These are phyloP conservation scores for Lachnellula subtilissima DNA, from an alignment of 2,329 filamentous ascomycete genomes.

Conservation along the genomic window DNA sequence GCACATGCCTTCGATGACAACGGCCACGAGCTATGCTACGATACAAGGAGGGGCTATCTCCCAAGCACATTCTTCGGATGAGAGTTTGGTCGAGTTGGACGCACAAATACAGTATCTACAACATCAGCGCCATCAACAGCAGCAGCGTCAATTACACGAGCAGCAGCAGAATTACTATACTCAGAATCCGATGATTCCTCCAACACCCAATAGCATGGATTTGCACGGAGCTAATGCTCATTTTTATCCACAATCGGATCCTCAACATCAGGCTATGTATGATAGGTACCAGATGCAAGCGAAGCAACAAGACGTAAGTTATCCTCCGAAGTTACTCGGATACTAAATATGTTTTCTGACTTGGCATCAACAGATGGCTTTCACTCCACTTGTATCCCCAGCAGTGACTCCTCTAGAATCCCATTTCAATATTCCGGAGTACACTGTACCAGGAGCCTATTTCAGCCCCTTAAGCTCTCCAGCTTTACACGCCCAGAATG, in stretches of 20 bases:
- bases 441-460: slow-evolving; percentile 62
- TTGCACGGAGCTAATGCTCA: slow-evolving; percentile 56
- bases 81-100: slow-evolving; percentile 56
- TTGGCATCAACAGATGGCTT: slow-evolving; percentile 54
- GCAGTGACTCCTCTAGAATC: slow-evolving; percentile 75
- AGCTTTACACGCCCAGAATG: slow-evolving; percentile 68
- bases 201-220: slow-evolving; percentile 76
- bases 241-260: slow-evolving; percentile 52
- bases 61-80: slow-evolving; percentile 43
- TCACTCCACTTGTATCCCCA: slow-evolving; percentile 78
- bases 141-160: slow-evolving; percentile 40
- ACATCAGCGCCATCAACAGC: slow-evolving; percentile 57
- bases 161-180: slow-evolving; percentile 50
- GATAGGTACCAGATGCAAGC: slow-evolving; percentile 56
- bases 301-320: slow-evolving; percentile 62
- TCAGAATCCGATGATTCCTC: slow-evolving; percentile 61
- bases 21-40: slow-evolving; percentile 37
- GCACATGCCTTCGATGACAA: slow-evolving; percentile 46
- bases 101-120: slow-evolving; percentile 63
- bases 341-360: background rate
- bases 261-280: slow-evolving; percentile 57
- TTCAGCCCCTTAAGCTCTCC: slow-evolving; percentile 82
- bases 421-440: slow-evolving; percentile 53
- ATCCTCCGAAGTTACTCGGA: background rate
- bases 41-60: slow-evolving; percentile 37